phyloP scores from a whole-genome alignment of 768 basidiomycete genomes.

The Amanita exitialis region DNA sequence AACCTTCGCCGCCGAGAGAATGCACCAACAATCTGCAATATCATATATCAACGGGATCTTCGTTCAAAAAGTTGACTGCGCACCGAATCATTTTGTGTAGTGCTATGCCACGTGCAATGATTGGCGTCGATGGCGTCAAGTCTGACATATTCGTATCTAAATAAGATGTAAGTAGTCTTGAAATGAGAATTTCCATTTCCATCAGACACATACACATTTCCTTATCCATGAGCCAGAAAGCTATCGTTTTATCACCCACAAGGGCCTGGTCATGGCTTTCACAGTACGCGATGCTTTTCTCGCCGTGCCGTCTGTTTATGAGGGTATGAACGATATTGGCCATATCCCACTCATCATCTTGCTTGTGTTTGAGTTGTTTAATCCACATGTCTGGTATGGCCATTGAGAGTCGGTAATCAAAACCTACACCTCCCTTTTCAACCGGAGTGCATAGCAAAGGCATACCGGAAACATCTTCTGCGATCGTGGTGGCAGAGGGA shows the following conservation, averaged over 20 bases:
- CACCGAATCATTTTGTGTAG: conserved; percentile 96
- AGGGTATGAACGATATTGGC: conserved; percentile 81
- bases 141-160: conserved; percentile 93
- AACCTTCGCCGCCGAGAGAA: conserved; percentile 92
- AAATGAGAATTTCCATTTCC: not conserved
- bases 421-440: conserved; percentile 81
- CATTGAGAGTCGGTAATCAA: conserved; percentile 98
- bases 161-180: not conserved
- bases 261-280: conserved; percentile 98
- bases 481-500: conserved; percentile 80
- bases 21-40: conserved; percentile 71
- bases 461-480: conserved; percentile 99
- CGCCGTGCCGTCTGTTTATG: conserved; percentile 79
- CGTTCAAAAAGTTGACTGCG: conserved; percentile 19
- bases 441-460: conserved; percentile 83
- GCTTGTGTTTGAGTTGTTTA: conserved; percentile 89
- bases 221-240: conserved; percentile 99
- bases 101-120: conserved; percentile 82
- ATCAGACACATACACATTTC: conserved; percentile 80
- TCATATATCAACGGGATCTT: not conserved
- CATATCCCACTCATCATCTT: conserved; percentile 84
- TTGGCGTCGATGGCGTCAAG: conserved; percentile 66
- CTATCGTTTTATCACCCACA: conserved; percentile 96
- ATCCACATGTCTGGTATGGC: conserved; percentile 99
- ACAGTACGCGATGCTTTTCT: conserved; percentile 87